Evolutionary conservation across 2,329 filamentous ascomycete genomes (phyloP).

Genomic region (Cercospora zeina): DNA sequence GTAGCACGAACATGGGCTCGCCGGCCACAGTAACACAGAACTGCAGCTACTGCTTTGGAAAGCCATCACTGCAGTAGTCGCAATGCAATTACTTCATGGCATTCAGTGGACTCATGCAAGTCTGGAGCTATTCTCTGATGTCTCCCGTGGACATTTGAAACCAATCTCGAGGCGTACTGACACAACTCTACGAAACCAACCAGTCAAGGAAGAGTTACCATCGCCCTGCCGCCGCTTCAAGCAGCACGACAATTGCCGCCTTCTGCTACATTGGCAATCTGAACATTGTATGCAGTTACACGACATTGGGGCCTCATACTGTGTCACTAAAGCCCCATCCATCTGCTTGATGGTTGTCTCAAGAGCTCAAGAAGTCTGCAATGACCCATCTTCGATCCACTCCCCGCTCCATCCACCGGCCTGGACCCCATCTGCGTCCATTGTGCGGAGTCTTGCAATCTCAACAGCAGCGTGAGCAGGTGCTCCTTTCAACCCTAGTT

Average conservation of each 20-base stretch:
- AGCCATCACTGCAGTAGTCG: conserved; percentile 7
- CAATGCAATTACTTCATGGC: neutral
- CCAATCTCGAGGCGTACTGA: neutral
- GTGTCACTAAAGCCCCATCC: neutral
- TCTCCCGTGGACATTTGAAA: neutral
- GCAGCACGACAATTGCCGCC: conserved; percentile 8
- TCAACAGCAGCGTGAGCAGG: neutral
- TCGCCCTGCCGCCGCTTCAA: neutral
- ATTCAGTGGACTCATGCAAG: too few species aligned
- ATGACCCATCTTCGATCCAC: conserved; percentile 5
- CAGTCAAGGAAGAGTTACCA: neutral
- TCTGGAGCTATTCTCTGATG: neutral
- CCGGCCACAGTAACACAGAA: conserved; percentile 6
- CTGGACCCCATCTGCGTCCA: neutral
- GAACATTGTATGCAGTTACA: conserved; percentile 4
- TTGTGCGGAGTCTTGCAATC: neutral
- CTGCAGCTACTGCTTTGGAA: conserved; percentile 12
- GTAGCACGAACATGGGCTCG: conserved; percentile 3
- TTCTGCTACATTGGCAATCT: neutral
- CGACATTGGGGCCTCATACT: neutral
- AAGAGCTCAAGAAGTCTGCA: conserved; percentile 8
- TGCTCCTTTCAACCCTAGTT: neutral
- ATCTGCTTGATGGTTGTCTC: neutral
- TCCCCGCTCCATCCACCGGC: neutral
- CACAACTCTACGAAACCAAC: neutral